Percentiles rank a stretch among this genome's conserved stretches.
These are phyloP conservation scores for Nidularia pulvinata DNA, from an alignment of 768 basidiomycete genomes.

Conservation along the genomic window DNA sequence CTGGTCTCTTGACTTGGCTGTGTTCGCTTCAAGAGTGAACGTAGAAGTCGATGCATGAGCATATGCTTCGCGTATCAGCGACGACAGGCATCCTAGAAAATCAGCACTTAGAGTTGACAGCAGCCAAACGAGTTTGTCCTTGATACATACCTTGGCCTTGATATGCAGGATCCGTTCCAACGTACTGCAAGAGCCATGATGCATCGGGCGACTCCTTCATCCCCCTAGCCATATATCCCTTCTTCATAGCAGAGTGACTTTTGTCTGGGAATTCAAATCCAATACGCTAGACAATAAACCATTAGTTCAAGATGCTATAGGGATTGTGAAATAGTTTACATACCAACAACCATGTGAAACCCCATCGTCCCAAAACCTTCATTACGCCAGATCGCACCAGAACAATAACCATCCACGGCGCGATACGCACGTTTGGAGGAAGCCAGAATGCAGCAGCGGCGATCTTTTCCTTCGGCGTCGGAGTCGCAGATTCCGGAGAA, in stretches of 20 bases:
- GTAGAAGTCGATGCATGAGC: conserved; percentile 14
- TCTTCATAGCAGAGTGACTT: conserved; percentile 10
- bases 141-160: conserved; percentile 21
- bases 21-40: conserved; percentile 24
- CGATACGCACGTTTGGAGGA: conserved; percentile 19
- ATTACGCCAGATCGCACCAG: too few relatives aligned
- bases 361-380: conserved; percentile 7
- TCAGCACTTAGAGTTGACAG: background rate
- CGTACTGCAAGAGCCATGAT: conserved; percentile 25
- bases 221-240: conserved; percentile 12
- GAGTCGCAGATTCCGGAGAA: background rate
- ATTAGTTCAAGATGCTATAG: too few relatives aligned
- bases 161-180: conserved; percentile 19
- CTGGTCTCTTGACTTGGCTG: conserved; percentile 20
- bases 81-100: conserved; percentile 20
- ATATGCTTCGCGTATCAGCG: conserved; percentile 23
- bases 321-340: background rate
- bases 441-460: conserved; percentile 20
- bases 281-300: conserved; percentile 8
- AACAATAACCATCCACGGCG: conserved; percentile 7
- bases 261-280: conserved; percentile 16
- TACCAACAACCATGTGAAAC: conserved; percentile 12
- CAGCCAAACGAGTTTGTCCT: background rate
- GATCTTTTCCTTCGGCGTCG: conserved; percentile 11
- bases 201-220: conserved; percentile 13